Evolutionary conservation across 768 basidiomycete genomes (phyloP).

Genomic region (Strobilomyces echinocephalus): DNA sequence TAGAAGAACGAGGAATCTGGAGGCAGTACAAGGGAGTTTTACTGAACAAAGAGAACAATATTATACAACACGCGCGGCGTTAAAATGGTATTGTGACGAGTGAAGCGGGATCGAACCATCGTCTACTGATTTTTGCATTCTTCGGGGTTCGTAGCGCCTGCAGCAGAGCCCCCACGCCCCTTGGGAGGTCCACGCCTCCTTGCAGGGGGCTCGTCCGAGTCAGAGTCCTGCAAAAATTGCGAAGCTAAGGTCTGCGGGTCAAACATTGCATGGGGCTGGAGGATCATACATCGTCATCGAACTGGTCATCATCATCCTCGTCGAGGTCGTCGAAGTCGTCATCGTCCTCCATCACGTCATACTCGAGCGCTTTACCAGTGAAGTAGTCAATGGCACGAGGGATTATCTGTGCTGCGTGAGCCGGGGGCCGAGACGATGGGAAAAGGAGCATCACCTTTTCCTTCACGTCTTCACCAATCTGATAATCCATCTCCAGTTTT

Average conservation of each 20-base stretch:
- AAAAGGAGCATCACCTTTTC: conserved; percentile 63
- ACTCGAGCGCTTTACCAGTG: conserved; percentile 92
- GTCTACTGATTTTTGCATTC: conserved; percentile 90
- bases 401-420: conserved; percentile 57
- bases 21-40: conserved; percentile 12
- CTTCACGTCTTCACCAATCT: conserved; percentile 97
- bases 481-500: conserved; percentile 94
- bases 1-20: background rate
- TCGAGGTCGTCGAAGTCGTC: conserved; percentile 59
- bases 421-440: background rate
- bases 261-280: conserved; percentile 10
- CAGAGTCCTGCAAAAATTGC: conserved; percentile 48
- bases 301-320: conserved; percentile 46
- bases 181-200: conserved; percentile 57
- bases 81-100: conserved; percentile 18
- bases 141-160: conserved; percentile 53
- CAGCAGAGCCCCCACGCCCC: conserved; percentile 42
- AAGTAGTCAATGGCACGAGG: conserved; percentile 97
- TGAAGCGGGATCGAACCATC: conserved; percentile 6
- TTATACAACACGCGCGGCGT: conserved; percentile 10
- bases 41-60: conserved; percentile 13
- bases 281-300: conserved; percentile 54
- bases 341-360: conserved; percentile 55
- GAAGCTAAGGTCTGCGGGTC: conserved; percentile 16
- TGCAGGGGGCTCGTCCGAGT: conserved; percentile 64